Evolutionary conservation across 306 rosid species (phyloP).

Genomic region (Citrullus mucosospermus): DNA sequence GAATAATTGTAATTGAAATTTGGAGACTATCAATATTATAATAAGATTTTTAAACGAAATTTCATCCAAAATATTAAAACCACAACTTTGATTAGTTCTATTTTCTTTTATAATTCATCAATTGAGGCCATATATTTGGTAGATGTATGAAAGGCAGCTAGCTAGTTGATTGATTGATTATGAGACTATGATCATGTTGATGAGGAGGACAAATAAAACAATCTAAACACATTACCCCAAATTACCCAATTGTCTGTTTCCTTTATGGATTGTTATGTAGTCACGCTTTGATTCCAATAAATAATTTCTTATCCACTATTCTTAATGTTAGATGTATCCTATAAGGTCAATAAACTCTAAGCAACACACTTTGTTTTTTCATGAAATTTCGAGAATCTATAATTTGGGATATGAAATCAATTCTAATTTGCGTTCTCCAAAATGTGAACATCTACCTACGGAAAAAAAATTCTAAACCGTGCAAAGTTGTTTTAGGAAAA

Average conservation of each 20-base stretch:
- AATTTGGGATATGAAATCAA: neutral
- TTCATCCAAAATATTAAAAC: neutral
- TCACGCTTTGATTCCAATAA: neutral
- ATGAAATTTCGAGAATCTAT: neutral
- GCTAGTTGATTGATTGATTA: neutral
- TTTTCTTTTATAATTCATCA: neutral
- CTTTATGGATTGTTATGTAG: neutral
- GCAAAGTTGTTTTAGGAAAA: too few species aligned
- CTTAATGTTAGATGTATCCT: neutral
- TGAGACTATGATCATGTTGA: neutral
- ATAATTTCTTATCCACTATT: neutral
- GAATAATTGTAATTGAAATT: too few species aligned
- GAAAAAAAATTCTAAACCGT: too few species aligned
- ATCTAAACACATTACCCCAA: neutral
- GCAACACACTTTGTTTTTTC: neutral
- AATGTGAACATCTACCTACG: neutral
- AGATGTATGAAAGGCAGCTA: neutral
- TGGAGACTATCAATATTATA: neutral
- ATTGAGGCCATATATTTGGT: neutral
- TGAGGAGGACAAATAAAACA: neutral
- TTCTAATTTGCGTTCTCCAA: neutral
- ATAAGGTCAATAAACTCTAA: neutral
- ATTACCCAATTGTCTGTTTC: neutral
- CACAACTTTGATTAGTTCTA: neutral
- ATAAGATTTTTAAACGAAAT: neutral